These are phyloP conservation scores for Hypoxylon sp. DNA, from an alignment of 2,329 filamentous ascomycete species.

Conservation along the genomic window DNA sequence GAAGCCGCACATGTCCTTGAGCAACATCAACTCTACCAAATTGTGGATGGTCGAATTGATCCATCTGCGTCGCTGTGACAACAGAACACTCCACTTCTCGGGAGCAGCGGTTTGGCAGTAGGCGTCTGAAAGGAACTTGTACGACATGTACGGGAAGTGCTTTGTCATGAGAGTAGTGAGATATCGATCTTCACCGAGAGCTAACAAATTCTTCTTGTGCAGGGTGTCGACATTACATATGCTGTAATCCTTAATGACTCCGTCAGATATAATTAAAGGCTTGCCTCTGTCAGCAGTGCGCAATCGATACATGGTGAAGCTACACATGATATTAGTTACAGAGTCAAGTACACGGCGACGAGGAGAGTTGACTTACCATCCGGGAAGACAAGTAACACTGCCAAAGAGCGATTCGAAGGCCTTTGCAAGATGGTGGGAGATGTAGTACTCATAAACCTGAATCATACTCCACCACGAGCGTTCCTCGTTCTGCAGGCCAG, in stretches of 20 bases:
- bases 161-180: conserved; percentile 98
- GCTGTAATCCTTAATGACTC: conserved; percentile 87
- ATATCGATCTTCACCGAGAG: conserved; percentile 86
- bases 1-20: conserved; percentile 97
- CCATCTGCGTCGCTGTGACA: conserved; percentile 99
- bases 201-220: conserved; percentile 86
- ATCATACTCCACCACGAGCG: conserved; percentile 99
- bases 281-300: conserved; percentile 94
- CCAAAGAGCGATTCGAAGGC: conserved; percentile 98
- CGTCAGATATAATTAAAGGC: conserved; percentile 92
- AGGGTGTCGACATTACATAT: conserved; percentile 92
- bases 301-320: conserved; percentile 99
- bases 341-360: not conserved
- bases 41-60: conserved; percentile 99
- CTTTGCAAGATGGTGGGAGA: conserved; percentile 96
- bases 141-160: conserved; percentile 94
- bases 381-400: conserved; percentile 97
- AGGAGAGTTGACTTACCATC: conserved; percentile 78
- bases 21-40: conserved; percentile 86
- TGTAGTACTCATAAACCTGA: conserved; percentile 99
- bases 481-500: conserved; percentile 94
- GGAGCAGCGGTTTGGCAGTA: conserved; percentile 94
- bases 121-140: conserved; percentile 95
- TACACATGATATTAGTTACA: conserved; percentile 60
- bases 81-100: conserved; percentile 90